A percentile compares a stretch with the other conserved stretches of the same genome.
phyloP scores from a whole-genome alignment of 306 rosid genomes.

The Styphnolobium japonicum region DNA sequence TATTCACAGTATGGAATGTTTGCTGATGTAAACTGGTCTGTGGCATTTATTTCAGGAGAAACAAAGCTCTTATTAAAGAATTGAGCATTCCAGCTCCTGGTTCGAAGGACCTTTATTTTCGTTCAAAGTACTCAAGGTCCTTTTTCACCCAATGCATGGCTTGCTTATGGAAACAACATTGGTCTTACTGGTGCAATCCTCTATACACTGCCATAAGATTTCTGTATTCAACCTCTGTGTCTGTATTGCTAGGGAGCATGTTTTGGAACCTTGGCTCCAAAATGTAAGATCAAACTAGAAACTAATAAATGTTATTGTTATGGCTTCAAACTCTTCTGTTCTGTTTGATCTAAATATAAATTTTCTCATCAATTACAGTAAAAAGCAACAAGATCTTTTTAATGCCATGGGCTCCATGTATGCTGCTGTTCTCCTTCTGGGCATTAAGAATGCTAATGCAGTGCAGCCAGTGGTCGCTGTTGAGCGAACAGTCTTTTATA shows the following conservation, averaged over 20 bases:
- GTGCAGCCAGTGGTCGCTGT: slow-evolving; percentile 53
- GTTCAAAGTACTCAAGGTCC: slow-evolving; percentile 43
- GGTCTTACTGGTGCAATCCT: slow-evolving; percentile 69
- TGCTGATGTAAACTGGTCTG: not conserved
- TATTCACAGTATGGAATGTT: not conserved
- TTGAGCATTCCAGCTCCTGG: slow-evolving; percentile 49
- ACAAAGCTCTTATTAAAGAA: slow-evolving; percentile 42
- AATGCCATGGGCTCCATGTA: slow-evolving; percentile 68
- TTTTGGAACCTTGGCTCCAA: slow-evolving; percentile 66
- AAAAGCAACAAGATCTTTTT: slow-evolving; percentile 41
- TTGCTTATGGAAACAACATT: slow-evolving; percentile 62
- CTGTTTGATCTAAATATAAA: not conserved
- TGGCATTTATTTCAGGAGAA: slow-evolving; percentile 49
- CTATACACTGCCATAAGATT: slow-evolving; percentile 46
- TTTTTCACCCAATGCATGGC: slow-evolving; percentile 51
- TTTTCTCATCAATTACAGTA: slow-evolving; percentile 22
- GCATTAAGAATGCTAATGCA: slow-evolving; percentile 38
- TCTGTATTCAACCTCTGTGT: slow-evolving; percentile 35
- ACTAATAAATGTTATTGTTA: not conserved
- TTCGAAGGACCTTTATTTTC: slow-evolving; percentile 47
- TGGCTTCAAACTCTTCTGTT: slow-evolving; percentile 12
- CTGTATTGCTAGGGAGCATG: slow-evolving; percentile 53
- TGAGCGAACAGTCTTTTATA: slow-evolving; percentile 54
- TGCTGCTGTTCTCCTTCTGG: slow-evolving; percentile 52
- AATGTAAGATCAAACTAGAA: slow-evolving; percentile 40